These are phyloP conservation scores for Coccomyxa sp. DNA, from an alignment of 139 green algal genomes.

Conservation along the genomic window DNA sequence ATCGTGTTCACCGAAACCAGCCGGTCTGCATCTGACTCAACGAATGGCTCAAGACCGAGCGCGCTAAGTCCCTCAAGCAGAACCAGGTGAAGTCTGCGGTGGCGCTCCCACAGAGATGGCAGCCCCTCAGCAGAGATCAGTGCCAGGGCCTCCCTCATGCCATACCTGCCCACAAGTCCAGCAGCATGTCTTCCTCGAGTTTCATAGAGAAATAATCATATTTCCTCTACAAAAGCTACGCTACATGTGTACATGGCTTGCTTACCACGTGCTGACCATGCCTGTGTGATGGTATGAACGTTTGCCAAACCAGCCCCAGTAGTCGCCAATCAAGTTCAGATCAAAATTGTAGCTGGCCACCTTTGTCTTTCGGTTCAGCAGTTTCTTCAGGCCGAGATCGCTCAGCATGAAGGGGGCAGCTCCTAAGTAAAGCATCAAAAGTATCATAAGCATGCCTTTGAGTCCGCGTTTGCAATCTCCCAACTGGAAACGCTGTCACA, in stretches of 20 bases:
- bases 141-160: constrained; percentile 69
- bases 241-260: background rate
- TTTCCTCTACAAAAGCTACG: too few relatives aligned
- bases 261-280: constrained; percentile 13
- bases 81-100: constrained; percentile 36
- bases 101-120: constrained; percentile 42
- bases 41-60: constrained; percentile 65
- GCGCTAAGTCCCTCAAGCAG: constrained; percentile 62
- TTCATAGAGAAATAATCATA: background rate
- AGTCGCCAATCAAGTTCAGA: constrained; percentile 62
- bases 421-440: constrained; percentile 22
- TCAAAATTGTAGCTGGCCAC: constrained; percentile 62
- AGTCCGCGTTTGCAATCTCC: background rate
- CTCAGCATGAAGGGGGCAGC: constrained; percentile 59
- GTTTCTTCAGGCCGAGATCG: constrained; percentile 61
- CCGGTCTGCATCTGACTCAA: constrained; percentile 47
- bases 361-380: constrained; percentile 60
- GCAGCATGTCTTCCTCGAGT: background rate
- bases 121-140: constrained; percentile 57
- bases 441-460: background rate
- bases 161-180: constrained; percentile 39
- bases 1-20: constrained; percentile 79
- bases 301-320: constrained; percentile 57
- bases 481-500: background rate
- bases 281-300: constrained; percentile 74